A percentile compares a stretch with the other conserved stretches of the same genome.
Conservation (phyloP, 1,284 basidiomycete genomes). For the Ceratobasidium sp. region DNA sequence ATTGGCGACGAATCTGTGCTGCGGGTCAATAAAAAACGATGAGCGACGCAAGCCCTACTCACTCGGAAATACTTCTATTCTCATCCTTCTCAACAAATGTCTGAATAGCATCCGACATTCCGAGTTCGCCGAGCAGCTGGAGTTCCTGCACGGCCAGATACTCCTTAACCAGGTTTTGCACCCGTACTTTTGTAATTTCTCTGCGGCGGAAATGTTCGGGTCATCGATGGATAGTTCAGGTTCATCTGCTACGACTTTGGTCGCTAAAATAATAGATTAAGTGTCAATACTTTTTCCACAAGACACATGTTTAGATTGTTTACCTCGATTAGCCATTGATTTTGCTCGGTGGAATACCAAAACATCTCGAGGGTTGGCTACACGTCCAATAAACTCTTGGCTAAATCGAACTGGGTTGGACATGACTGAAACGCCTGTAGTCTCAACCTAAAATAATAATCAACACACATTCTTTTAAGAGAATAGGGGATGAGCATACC, state of each 20-base stretch:
- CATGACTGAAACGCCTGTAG: slow-evolving; percentile 85
- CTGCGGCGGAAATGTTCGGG: slow-evolving; percentile 65
- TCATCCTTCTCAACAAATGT: slow-evolving; percentile 96
- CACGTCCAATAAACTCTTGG: slow-evolving; percentile 88
- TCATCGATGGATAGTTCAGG: slow-evolving; percentile 80
- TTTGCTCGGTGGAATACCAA: slow-evolving; percentile 89
- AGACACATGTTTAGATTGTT: neutral
- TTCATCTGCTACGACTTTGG: slow-evolving; percentile 68
- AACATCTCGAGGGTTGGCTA: slow-evolving; percentile 95
- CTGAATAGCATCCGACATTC: slow-evolving; percentile 91
- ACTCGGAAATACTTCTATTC: slow-evolving; percentile 88
- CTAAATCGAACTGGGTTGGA: slow-evolving; percentile 97
- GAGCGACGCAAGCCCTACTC: too few species aligned
- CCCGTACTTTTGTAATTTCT: slow-evolving; percentile 75
- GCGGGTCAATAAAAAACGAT: too few species aligned
- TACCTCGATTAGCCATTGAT: slow-evolving; percentile 53
- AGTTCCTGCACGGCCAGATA: slow-evolving; percentile 89
- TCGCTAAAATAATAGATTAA: slow-evolving; percentile 40
- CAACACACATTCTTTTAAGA: neutral
- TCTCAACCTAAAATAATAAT: slow-evolving; percentile 72
- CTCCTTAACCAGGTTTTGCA: slow-evolving; percentile 83
- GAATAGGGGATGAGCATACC: slow-evolving; percentile 51
- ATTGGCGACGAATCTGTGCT: slow-evolving; percentile 54
- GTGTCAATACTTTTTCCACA: neutral
- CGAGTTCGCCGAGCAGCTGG: slow-evolving; percentile 83